These are phyloP conservation scores for Cryptosporidium sp. DNA, from an alignment of 169 alveolate genomes.

Conservation along the genomic window DNA sequence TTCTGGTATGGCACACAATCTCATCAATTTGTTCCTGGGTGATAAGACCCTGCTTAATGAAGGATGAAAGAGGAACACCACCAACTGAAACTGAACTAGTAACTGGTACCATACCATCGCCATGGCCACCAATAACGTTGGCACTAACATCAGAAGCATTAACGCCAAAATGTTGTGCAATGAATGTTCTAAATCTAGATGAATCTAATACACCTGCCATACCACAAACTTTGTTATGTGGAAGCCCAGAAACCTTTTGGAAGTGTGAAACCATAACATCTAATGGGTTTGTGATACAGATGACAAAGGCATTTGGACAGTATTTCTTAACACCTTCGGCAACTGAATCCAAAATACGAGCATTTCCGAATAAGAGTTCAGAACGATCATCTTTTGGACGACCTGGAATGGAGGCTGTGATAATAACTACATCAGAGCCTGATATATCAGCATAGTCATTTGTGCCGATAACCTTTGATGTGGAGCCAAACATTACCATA, in stretches of 20 bases:
- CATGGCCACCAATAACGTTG: constrained; percentile 87
- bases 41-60: constrained; percentile 78
- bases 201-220: constrained; percentile 86
- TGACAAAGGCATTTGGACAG: constrained; percentile 84
- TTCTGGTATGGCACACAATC: constrained; percentile 82
- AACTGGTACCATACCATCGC: constrained; percentile 86
- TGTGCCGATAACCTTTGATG: constrained; percentile 81
- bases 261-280: constrained; percentile 82
- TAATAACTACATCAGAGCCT: constrained; percentile 82
- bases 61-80: constrained; percentile 83
- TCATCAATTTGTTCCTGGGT: constrained; percentile 80
- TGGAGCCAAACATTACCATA: constrained; percentile 80
- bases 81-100: constrained; percentile 81
- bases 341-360: constrained; percentile 79
- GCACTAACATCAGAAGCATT: constrained; percentile 83
- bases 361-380: constrained; percentile 81
- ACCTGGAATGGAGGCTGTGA: constrained; percentile 81
- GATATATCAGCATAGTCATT: constrained; percentile 82
- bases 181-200: constrained; percentile 81
- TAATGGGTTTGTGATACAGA: constrained; percentile 84
- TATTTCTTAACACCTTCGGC: constrained; percentile 81
- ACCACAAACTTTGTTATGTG: constrained; percentile 83
- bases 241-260: constrained; percentile 81
- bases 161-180: constrained; percentile 81
- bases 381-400: constrained; percentile 82